Evolutionary conservation across 192 early-diverging fungal genomes (phyloP), one percentile per base, ranked within the genome.

Genomic region (Entophlyctis luteolus): DNA sequence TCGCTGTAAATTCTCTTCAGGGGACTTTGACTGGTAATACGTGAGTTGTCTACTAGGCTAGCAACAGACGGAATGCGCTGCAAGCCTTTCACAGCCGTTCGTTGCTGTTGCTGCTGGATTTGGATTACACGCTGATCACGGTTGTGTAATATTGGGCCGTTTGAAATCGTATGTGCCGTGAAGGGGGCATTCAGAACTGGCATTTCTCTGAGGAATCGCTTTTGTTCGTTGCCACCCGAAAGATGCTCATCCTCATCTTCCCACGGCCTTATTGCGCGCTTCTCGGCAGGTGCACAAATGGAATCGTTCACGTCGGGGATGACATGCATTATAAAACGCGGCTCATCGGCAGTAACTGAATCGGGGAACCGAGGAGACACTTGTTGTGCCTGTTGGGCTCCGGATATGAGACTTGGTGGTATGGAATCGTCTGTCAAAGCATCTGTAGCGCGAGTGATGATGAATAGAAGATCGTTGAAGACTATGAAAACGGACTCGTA

Each of bases 241-340:
- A 14, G 36, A 28, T 42, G 18, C 46, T 20, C 45, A 10, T 63
- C 60, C n/a, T 63, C 47, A 12, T 23, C 46, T 33, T 63, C 60
- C 60, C 60, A 63, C 3, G 60, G 60, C 18, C 60, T 20, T n/a
- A 63, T 32, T 10, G 60, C 29, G 16, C 60, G 60, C 45, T 63
- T 63, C 35, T 18, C 47, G 10, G 25, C 10, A 18, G 34, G 28
- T 42, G 42, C 46, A 36, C 37, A 22, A 8, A 22, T 48, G 4
- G 14, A 6, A 31, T 5, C 35, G 20, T 42, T n/a, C 10, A 42
- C 39, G 12, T 45, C 47, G 60, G 42, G 60, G n/a, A 39, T n/a
- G 10, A 22, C 32, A 4, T 8, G 10, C 27, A 6, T 42, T 27
- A 12, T n/a, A n/a, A 42, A 8, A 12, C 39, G 39, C 39, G n/a